Percentiles rank a stretch among this genome's conserved stretches.
Conservation (phyloP, 2,329 filamentous ascomycete genomes). For the Aureobasidium sp. region DNA sequence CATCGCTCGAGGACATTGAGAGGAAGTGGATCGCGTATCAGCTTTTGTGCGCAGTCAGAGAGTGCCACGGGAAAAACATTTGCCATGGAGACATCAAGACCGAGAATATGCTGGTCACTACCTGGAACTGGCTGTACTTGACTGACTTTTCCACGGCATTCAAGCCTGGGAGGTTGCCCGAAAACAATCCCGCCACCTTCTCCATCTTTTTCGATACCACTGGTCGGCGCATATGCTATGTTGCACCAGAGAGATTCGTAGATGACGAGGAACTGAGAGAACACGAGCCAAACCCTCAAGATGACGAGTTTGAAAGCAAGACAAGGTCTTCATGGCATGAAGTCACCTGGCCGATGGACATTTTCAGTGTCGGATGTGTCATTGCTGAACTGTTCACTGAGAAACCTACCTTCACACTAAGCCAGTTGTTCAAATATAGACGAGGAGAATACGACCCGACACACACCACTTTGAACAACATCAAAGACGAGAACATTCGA, state of each 20-base stretch:
- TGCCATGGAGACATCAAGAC: conserved; percentile 99
- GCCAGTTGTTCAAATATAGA: conserved; percentile 90
- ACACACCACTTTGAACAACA: conserved; percentile 72
- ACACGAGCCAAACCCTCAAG: conserved; percentile 23
- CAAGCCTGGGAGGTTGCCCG: conserved; percentile 87
- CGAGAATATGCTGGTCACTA: conserved; percentile 92
- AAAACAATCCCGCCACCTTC: conserved; percentile 95
- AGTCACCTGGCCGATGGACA: conserved; percentile 91
- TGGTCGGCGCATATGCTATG: conserved; percentile 82
- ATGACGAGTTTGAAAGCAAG: neutral
- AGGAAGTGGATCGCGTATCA: conserved; percentile 99
- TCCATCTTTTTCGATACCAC: conserved; percentile 97
- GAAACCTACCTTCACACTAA: conserved; percentile 93
- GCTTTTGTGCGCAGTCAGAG: conserved; percentile 81
- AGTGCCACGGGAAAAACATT: conserved; percentile 81
- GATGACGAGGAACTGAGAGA: conserved; percentile 43
- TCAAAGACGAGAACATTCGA: conserved; percentile 78
- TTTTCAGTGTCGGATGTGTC: conserved; percentile 94
- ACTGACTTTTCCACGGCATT: conserved; percentile 96
- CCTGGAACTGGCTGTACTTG: conserved; percentile 98
- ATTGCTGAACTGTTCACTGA: conserved; percentile 96
- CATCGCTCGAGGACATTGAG: conserved; percentile 94
- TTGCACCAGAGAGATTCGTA: conserved; percentile 89
- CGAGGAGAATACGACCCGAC: conserved; percentile 87
- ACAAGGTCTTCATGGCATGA: conserved; percentile 36